Conservation (phyloP, 1,284 basidiomycete genomes). For the Paramarasmius palmivorus region DNA sequence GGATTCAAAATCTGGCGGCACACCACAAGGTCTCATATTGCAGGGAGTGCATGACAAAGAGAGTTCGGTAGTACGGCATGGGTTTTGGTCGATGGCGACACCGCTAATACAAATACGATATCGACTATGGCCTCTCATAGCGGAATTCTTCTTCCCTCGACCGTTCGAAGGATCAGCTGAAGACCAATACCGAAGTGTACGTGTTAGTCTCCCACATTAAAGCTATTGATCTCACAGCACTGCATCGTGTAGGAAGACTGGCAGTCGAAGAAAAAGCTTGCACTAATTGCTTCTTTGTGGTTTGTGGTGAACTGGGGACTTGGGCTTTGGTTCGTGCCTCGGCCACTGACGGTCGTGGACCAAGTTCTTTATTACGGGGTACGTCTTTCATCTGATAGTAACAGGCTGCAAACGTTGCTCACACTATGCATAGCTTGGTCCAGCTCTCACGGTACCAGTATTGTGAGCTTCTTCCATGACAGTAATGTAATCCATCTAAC, state of each 20-base stretch:
- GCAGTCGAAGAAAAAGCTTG: conserved; percentile 11
- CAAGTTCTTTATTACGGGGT: conserved; percentile 10
- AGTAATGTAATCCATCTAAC: not conserved
- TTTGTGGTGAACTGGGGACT: conserved; percentile 8
- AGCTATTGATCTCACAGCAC: not conserved
- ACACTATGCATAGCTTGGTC: not conserved
- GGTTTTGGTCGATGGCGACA: not conserved
- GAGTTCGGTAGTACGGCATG: not conserved
- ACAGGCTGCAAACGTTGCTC: not conserved
- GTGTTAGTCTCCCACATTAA: not conserved
- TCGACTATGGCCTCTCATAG: conserved; percentile 2
- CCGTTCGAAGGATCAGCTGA: conserved; percentile 11
- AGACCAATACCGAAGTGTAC: conserved; percentile 6
- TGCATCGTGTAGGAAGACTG: conserved; percentile 10
- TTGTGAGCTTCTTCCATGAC: conserved; percentile 2
- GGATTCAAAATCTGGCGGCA: conserved; percentile 13
- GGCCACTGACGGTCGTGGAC: conserved; percentile 10
- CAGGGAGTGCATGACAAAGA: conserved; percentile 7
- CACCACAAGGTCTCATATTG: not conserved
- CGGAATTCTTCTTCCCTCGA: conserved; percentile 12
- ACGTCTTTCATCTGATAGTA: not conserved
- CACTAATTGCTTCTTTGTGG: conserved; percentile 7
- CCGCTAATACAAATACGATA: not conserved
- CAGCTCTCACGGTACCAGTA: conserved; percentile 3
- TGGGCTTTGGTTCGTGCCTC: conserved; percentile 8